Conservation (phyloP, 495 filamentous ascomycete species). For the Penicillium manginii region DNA sequence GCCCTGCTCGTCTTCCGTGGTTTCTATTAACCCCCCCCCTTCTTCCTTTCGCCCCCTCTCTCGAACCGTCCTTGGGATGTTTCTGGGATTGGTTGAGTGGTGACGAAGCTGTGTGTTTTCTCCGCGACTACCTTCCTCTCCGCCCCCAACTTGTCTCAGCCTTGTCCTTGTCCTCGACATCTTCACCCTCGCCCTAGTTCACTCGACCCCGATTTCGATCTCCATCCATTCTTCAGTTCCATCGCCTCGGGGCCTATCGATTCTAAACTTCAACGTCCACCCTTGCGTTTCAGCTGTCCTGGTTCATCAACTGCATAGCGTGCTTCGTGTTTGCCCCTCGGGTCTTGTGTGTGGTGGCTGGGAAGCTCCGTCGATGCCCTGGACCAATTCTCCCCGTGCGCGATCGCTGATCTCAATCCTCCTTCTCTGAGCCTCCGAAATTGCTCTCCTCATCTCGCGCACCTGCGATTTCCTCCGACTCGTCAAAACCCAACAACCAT, state of each 20-base stretch:
- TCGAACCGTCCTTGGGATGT: conserved; percentile 11
- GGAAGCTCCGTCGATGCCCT: conserved; percentile 13
- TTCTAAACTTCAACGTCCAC: not conserved
- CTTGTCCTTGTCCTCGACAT: not conserved
- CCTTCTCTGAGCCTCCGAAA: not conserved
- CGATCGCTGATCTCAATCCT: conserved; percentile 14
- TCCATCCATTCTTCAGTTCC: not conserved
- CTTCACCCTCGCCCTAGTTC: not conserved
- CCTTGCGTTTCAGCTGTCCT: conserved; percentile 12
- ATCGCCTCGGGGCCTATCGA: not conserved
- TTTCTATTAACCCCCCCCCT: conserved; percentile 4
- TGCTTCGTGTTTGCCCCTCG: not conserved
- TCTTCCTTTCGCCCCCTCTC: not conserved
- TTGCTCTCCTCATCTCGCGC: not conserved
- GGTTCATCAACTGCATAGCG: conserved; percentile 12
- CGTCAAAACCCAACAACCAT: not conserved
- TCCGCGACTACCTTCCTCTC: not conserved
- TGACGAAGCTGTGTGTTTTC: conserved; percentile 13
- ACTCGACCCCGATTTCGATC: not conserved
- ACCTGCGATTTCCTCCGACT: not conserved
- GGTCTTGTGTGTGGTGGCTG: conserved; percentile 10
- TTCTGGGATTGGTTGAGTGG: conserved; percentile 17
- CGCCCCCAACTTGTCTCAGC: not conserved
- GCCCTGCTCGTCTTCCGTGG: conserved; percentile 3
- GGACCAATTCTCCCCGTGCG: conserved; percentile 8